phyloP scores from a whole-genome alignment of 1,139 yeast species.

The Blastobotrys persicus region DNA sequence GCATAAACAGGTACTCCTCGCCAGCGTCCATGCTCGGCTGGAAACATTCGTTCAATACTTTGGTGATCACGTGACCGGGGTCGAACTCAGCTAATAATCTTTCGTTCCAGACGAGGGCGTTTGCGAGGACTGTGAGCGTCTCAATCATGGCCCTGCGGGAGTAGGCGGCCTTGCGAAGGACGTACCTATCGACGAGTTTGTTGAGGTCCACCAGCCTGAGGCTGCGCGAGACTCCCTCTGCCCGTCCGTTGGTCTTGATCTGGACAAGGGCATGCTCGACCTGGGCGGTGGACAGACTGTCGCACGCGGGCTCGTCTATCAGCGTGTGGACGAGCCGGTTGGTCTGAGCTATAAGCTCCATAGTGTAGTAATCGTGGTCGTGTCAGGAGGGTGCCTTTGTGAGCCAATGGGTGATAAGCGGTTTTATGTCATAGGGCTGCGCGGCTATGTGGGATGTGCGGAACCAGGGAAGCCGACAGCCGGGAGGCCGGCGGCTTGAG shows the following conservation, averaged over 20 bases:
- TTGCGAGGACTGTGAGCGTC: slow-evolving; percentile 28
- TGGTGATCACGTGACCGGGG: slow-evolving; percentile 15
- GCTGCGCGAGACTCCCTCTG: slow-evolving; percentile 7
- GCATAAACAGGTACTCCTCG: slow-evolving; percentile 19
- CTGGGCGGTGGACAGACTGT: slow-evolving; percentile 5
- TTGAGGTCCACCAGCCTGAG: slow-evolving; percentile 13
- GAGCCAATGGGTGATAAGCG: too few relatives aligned
- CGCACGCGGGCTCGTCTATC: slow-evolving; percentile 6
- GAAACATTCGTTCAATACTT: slow-evolving; percentile 19
- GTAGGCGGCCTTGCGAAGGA: slow-evolving; percentile 7
- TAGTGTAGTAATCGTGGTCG: neutral
- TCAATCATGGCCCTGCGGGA: slow-evolving; percentile 18
- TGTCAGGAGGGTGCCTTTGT: neutral
- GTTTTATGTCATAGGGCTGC: too few relatives aligned
- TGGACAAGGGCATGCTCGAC: slow-evolving; percentile 10
- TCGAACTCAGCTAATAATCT: slow-evolving; percentile 20
- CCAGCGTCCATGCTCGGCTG: slow-evolving; percentile 13
- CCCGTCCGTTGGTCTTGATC: slow-evolving; percentile 14
- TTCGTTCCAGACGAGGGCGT: slow-evolving; percentile 25
- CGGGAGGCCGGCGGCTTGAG: too few relatives aligned
- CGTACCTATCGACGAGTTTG: slow-evolving; percentile 13
- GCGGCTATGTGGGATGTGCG: too few relatives aligned
- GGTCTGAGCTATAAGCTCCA: neutral
- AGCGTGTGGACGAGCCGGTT: slow-evolving; percentile 4
- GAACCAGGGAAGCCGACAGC: too few relatives aligned